phyloP scores from a whole-genome alignment of 768 basidiomycete species.

The Tricholoma sp. region DNA sequence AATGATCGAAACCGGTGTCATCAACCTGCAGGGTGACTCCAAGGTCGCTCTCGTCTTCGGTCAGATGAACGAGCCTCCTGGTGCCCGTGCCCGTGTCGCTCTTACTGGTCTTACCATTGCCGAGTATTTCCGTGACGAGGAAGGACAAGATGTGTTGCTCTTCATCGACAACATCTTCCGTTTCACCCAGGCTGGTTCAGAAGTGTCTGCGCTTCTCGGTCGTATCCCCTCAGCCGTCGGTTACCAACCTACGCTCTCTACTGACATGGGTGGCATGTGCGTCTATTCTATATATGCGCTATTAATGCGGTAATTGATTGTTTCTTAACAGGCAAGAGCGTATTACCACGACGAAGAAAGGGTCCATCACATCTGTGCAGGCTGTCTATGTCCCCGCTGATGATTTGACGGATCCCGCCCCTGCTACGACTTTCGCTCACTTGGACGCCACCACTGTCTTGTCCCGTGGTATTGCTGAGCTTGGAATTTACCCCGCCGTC shows the following conservation, averaged over 20 bases:
- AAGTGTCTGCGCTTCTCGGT: conserved; percentile 98
- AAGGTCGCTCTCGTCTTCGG: conserved; percentile 99
- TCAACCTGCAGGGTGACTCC: conserved; percentile 99
- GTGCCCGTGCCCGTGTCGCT: conserved; percentile 99
- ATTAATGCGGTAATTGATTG: conserved; percentile 5
- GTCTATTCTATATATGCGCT: conserved; percentile 22
- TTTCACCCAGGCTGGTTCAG: conserved; percentile 99
- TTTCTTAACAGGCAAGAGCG: conserved; percentile 80
- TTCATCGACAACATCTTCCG: conserved; percentile 99
- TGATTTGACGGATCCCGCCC: conserved; percentile 99
- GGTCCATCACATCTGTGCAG: conserved; percentile 99
- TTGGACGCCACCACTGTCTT: conserved; percentile 99
- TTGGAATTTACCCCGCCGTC: conserved; percentile 99
- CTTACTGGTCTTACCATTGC: conserved; percentile 99
- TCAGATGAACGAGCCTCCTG: conserved; percentile 99
- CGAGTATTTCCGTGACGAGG: conserved; percentile 99
- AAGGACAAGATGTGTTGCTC: conserved; percentile 99
- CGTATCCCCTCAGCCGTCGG: conserved; percentile 99
- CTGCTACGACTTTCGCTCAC: conserved; percentile 99
- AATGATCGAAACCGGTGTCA: conserved; percentile 99
- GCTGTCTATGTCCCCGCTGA: conserved; percentile 99
- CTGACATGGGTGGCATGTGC: conserved; percentile 99
- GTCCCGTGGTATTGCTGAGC: conserved; percentile 97
- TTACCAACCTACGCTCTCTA: conserved; percentile 99
- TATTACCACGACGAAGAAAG: conserved; percentile 99